Conservation (phyloP, 164 flowering plant genomes). For the Vitis rotundifolia region DNA sequence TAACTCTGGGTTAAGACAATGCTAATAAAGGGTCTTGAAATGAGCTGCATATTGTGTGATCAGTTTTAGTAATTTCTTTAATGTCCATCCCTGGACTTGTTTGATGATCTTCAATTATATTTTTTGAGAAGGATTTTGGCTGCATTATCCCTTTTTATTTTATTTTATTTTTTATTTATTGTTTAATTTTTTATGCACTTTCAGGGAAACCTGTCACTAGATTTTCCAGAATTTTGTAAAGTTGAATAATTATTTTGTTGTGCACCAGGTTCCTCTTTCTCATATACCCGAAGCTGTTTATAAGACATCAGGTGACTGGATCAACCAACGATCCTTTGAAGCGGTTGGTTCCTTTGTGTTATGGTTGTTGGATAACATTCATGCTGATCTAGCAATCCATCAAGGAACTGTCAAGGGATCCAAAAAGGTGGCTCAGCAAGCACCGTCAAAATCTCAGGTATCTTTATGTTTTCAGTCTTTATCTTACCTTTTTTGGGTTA, state of each 20-base stretch:
- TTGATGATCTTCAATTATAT: neutral
- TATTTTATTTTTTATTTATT: neutral
- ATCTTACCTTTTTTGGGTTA: neutral
- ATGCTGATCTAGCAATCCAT: slow-evolving; percentile 36
- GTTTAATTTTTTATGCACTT: neutral
- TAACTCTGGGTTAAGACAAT: neutral
- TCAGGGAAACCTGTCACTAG: neutral
- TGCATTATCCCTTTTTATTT: neutral
- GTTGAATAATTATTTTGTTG: neutral
- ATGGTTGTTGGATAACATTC: slow-evolving; percentile 43
- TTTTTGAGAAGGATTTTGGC: neutral
- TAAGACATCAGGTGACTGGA: slow-evolving; percentile 50
- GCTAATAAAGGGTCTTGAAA: neutral
- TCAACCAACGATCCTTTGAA: slow-evolving; percentile 29
- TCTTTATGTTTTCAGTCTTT: neutral
- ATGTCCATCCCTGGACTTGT: neutral
- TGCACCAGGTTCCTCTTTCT: slow-evolving; percentile 39
- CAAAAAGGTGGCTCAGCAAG: slow-evolving; percentile 36
- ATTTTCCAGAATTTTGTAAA: neutral
- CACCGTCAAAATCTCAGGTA: slow-evolving; percentile 50
- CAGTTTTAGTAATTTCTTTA: neutral
- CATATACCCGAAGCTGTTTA: slow-evolving; percentile 38
- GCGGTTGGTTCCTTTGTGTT: slow-evolving; percentile 40
- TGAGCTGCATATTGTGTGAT: neutral
- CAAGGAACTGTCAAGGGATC: slow-evolving; percentile 35